Conservation (phyloP, 1,139 yeast genomes). For the Saccharomyces hybrid region DNA sequence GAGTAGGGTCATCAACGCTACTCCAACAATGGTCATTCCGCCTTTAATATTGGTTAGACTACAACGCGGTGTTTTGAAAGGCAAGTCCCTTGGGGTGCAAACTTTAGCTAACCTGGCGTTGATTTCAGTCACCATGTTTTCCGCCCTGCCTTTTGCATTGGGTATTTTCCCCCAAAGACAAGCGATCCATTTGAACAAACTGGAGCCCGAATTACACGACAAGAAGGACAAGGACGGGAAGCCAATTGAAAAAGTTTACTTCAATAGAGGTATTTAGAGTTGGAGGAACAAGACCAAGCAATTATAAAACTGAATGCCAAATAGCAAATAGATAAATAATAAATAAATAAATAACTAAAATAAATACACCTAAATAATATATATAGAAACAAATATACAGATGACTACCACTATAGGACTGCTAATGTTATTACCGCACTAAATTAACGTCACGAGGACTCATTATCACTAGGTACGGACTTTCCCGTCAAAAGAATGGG, state of each 20-base stretch:
- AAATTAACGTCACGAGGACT: not conserved
- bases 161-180: slow-evolving; percentile 92
- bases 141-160: slow-evolving; percentile 86
- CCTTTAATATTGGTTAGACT: slow-evolving; percentile 73
- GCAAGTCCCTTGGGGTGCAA: slow-evolving; percentile 57
- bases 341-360: not conserved
- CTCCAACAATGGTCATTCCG: slow-evolving; percentile 95
- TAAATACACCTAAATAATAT: too few relatives aligned
- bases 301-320: not conserved
- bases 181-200: slow-evolving; percentile 44
- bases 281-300: not conserved
- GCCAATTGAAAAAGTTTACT: slow-evolving; percentile 56
- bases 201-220: slow-evolving; percentile 58
- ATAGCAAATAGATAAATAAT: not conserved
- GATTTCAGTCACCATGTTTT: slow-evolving; percentile 76
- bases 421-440: too few relatives aligned
- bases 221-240: slow-evolving; percentile 59
- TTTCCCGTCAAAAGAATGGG: not conserved
- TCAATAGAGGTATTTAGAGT: slow-evolving; percentile 79
- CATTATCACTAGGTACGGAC: not conserved
- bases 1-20: slow-evolving; percentile 88
- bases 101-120: slow-evolving; percentile 72
- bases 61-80: slow-evolving; percentile 61
- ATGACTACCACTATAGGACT: too few relatives aligned
- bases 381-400: too few relatives aligned